Percentiles rank a stretch among this genome's conserved stretches.
These are phyloP conservation scores for Gigaspora rosea DNA, from an alignment of 192 early-diverging fungal species.

Conservation along the genomic window DNA sequence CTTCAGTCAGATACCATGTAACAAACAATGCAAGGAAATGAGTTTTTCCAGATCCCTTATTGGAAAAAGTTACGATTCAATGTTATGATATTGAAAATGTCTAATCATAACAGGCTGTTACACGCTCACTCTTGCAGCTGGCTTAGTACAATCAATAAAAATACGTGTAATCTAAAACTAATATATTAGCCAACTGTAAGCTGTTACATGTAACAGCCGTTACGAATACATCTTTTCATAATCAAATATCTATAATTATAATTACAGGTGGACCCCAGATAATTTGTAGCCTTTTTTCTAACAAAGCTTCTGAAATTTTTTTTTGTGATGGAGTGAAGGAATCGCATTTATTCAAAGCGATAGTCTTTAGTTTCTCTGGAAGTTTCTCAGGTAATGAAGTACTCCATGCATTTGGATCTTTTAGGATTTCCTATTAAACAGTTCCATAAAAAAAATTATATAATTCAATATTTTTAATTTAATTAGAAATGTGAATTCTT, in stretches of 20 bases:
- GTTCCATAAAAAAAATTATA: neutral
- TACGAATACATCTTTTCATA: no score
- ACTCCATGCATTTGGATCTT: conserved; percentile 49
- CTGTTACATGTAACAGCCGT: no score
- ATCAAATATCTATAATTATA: neutral
- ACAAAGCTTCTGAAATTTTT: conserved; percentile 39
- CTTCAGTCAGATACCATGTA: conserved; percentile 41
- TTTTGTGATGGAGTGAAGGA: conserved; percentile 47
- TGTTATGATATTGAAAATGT: neutral
- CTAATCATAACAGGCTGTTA: no score
- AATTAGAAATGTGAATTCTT: conserved; percentile 21
- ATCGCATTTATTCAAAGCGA: conserved; percentile 38
- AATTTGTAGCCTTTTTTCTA: conserved; percentile 44
- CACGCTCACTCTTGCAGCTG: no score
- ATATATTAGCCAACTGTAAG: no score
- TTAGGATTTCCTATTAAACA: conserved; percentile 35
- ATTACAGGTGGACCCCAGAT: conserved; percentile 55
- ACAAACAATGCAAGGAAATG: conserved; percentile 52
- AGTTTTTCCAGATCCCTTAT: conserved; percentile 56
- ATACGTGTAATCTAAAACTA: no score
- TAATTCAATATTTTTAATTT: neutral
- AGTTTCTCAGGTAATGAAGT: conserved; percentile 13
- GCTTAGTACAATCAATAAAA: no score
- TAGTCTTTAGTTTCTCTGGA: conserved; percentile 36
- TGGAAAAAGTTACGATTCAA: neutral